Base-by-base conservation (phyloP, 164 flowering plant genomes). In the Nymphaea thermarum region DNA sequence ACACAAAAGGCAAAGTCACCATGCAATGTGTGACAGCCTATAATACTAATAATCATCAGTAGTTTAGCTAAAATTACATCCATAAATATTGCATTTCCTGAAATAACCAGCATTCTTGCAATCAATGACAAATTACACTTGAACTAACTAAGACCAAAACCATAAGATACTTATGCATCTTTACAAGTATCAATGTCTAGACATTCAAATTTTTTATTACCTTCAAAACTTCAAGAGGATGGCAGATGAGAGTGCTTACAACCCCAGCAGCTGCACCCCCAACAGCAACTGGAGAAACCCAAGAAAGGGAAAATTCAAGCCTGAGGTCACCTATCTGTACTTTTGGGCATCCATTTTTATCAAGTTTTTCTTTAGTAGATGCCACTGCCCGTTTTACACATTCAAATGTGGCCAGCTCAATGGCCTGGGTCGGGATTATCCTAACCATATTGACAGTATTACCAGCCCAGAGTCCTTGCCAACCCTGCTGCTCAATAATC, bases 251-350 rank as follows among this genome's bases (percentile, higher is more conserved):
- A 1, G 96, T 91, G 79, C 96, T 83, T 62, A 79, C 83, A 80
- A 94, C 45, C 42, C 99, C 99, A 70, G 99, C 98, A 69, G 96
- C 87, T 25, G 99, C 99, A 79, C 99, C 99, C 41, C 92, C 99
- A 69, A 90, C 92, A 47, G 96, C 98, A 77, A 84, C 80, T 1
- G 97, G 99, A 71, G 97, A 94, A 70, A 94, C 68, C 97, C 99
- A 94, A 2, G 91, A 80, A 59, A 90, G 78, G 53, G 92, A 78
- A 10, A 88, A 73, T 67, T 72, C 81, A 57, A 94, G 66, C 69
- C 73, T 81, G 64, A 86, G 36, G 65, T 43, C 67, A 60, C 91
- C 96, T 57, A 88, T 79, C 67, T 87, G 85, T 75, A 90, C n/a
- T 66, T 80, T 83, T 3, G 86, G 91, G 69, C 76, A 43, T 61